Evolutionary conservation across 306 rosid species (phyloP), one percentile per base, ranked within the genome.

Genomic region (Fragaria vesca): DNA sequence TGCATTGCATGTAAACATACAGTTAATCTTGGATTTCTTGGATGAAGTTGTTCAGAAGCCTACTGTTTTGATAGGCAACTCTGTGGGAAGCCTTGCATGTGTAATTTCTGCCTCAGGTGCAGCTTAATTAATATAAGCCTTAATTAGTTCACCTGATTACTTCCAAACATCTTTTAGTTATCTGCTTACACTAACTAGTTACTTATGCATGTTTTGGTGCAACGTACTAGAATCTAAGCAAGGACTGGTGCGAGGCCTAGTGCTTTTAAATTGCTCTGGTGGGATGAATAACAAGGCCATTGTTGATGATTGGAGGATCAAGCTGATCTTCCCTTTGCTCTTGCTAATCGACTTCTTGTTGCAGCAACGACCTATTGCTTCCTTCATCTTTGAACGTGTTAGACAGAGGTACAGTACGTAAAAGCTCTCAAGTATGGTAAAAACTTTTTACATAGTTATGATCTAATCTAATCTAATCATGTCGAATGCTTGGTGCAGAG

Each of bases 271-370:
- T 72, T 92, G 98, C 76, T 85, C 97, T 11, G 98, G 98, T 74
- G 97, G 98, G 62, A 94, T 94, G 98, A 94, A 94, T 82, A 94
- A 94, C 75, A 94, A 94, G 84, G 98, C 97, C 65, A 82, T 94
- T 66, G 93, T 89, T 38, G 98, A 92, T 71, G 98, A 94, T 73
- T 92, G 98, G 98, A 89, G 98, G 85, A 94, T 92, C 90, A 92
- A 89, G 88, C 86, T 94, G 12, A 63, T 90, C 28, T 76, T 89
- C 28, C 97, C 98, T 60, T 61, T 94, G 86, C 91, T 94, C 78
- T 89, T 86, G 96, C 82, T 94, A 54, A 0, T 94, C 72, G 98
- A 94, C 75, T 88, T 94, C 78, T 81, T 94, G 78, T 74, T 94
- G 80, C 89, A 86, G 6, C 98, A 89, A 83, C 81, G 75, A 65